These are phyloP conservation scores for Yamadazyma dushanensis DNA, from an alignment of 1,139 yeast genomes.

Conservation along the genomic window DNA sequence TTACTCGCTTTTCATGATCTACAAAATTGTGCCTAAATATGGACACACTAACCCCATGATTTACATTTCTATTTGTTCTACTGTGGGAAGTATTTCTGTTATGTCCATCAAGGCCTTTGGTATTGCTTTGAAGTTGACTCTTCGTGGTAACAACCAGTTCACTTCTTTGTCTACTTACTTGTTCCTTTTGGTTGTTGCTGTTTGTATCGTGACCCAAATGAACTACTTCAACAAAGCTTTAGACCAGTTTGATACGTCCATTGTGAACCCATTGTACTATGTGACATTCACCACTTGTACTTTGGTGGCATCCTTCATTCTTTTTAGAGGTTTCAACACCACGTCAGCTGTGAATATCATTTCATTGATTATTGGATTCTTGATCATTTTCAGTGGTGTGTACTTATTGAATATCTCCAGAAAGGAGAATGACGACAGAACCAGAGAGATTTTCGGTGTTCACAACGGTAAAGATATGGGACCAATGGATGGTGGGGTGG, in stretches of 20 bases:
- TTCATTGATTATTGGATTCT: constrained; percentile 83
- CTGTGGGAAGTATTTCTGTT: constrained; percentile 89
- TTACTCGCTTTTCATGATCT: constrained; percentile 77
- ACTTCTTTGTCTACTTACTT: constrained; percentile 82
- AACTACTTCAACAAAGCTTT: constrained; percentile 90
- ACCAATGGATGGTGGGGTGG: constrained; percentile 84
- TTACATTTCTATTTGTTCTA: constrained; percentile 84
- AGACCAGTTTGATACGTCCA: constrained; percentile 90
- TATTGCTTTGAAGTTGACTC: constrained; percentile 81
- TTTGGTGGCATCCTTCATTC: constrained; percentile 78
- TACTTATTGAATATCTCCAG: constrained; percentile 79
- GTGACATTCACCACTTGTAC: constrained; percentile 93
- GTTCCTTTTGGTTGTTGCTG: constrained; percentile 73
- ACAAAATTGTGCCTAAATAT: constrained; percentile 76
- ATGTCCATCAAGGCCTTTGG: constrained; percentile 95
- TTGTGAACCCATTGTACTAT: constrained; percentile 87
- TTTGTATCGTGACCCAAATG: constrained; percentile 89
- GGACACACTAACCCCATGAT: constrained; percentile 88
- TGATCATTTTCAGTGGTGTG: constrained; percentile 86
- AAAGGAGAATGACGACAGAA: constrained; percentile 56
- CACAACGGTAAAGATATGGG: constrained; percentile 54
- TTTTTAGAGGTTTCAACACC: constrained; percentile 87
- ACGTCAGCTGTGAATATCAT: constrained; percentile 77
- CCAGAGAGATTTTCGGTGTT: constrained; percentile 63
- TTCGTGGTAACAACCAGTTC: constrained; percentile 88